Percentiles rank a stretch among this genome's conserved stretches.
Evolutionary conservation across 495 filamentous ascomycete species (phyloP).

Genomic region (Xylaria venustula): DNA sequence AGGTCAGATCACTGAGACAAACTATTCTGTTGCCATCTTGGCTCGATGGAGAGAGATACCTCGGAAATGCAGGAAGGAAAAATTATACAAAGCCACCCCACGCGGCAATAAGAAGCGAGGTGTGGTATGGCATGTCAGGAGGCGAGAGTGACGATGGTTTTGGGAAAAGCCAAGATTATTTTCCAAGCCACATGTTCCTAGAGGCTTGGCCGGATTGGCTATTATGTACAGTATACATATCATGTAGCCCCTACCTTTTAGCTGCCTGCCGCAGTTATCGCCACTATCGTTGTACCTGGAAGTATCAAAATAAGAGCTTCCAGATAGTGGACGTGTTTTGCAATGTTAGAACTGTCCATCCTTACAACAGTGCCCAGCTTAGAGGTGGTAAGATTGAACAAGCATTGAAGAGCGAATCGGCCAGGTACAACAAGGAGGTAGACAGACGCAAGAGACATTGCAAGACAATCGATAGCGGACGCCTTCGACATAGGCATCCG

Average conservation of each 20-base stretch:
- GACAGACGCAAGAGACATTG: not conserved
- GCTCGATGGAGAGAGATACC: not conserved
- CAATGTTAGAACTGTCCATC: no score
- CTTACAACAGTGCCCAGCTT: no score
- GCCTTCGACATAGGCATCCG: not conserved
- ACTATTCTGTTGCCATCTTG: not conserved
- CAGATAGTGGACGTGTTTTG: no score
- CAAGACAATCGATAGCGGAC: conserved; percentile 6
- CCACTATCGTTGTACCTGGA: not conserved
- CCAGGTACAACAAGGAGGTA: not conserved
- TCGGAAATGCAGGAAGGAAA: conserved; percentile 1
- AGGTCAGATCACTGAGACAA: not conserved
- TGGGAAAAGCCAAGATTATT: conserved; percentile 1
- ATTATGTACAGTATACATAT: conserved; percentile 1
- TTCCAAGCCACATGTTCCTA: not conserved
- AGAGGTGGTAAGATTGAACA: not conserved
- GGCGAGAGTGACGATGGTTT: not conserved
- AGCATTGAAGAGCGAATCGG: not conserved
- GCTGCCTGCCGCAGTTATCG: conserved; percentile 8
- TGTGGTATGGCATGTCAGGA: not conserved
- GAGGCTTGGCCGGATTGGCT: not conserved
- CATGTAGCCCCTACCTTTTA: not conserved
- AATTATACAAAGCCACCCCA: conserved; percentile 11
- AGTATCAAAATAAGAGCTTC: not conserved
- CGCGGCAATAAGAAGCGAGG: conserved; percentile 6